Conservation (phyloP, 306 rosid genomes). For the Luffa acutangula region DNA sequence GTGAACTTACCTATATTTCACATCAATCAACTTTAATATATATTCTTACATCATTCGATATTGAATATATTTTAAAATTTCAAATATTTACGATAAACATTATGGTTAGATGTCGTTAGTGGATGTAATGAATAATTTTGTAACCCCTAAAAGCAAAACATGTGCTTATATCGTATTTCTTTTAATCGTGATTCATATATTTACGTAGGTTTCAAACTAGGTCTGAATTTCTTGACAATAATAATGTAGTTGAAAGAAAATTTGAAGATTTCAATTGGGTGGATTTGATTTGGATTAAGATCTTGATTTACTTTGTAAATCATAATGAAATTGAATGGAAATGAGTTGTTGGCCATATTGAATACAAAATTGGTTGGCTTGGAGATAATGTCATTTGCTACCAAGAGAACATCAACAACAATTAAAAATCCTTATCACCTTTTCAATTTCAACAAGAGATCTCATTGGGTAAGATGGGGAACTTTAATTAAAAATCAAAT, state of each 20-base stretch:
- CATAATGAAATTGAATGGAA: neutral
- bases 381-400: neutral
- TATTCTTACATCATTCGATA: neutral
- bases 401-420: neutral
- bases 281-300: neutral
- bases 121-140: neutral
- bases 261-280: neutral
- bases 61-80: no score
- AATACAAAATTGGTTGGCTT: conserved; percentile 4
- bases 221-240: neutral
- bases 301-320: neutral
- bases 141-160: neutral
- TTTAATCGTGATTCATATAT: neutral
- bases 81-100: neutral
- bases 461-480: neutral
- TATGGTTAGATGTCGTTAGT: neutral
- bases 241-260: neutral
- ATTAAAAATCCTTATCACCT: neutral
- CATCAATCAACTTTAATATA: neutral
- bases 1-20: neutral
- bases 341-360: neutral
- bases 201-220: neutral
- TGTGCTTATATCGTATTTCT: neutral
- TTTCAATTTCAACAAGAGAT: neutral
- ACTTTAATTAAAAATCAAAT: neutral